Percentiles rank a stretch among this genome's conserved stretches.
These are phyloP conservation scores for Batkoa obscura DNA, from an alignment of 371 early-diverging fungal genomes.

Conservation along the genomic window DNA sequence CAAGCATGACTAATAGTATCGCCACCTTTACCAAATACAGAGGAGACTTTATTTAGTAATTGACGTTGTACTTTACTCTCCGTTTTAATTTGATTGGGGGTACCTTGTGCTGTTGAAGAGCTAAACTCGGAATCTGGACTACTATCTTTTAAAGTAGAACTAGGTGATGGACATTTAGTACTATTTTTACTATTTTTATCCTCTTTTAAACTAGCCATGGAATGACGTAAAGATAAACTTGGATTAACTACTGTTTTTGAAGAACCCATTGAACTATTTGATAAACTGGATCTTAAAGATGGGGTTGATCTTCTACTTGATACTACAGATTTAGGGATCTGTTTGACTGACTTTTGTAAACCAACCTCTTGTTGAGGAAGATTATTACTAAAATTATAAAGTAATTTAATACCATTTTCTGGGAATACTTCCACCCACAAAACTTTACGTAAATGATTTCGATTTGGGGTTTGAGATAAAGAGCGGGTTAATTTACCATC, in stretches of 20 bases:
- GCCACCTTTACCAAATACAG: slow-evolving; percentile 1
- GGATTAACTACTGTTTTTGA: background rate
- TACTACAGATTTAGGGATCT: background rate
- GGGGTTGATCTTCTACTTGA: background rate
- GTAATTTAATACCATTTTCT: background rate
- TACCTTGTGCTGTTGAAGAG: background rate
- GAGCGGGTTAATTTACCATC: slow-evolving; percentile 18
- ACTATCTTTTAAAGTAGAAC: background rate
- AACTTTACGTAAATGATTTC: background rate
- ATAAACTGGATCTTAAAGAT: background rate
- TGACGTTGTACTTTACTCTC: background rate
- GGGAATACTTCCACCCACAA: slow-evolving; percentile 6
- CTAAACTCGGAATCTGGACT: background rate
- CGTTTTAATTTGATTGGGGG: background rate
- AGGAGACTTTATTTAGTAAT: background rate
- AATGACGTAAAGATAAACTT: background rate
- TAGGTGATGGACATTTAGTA: background rate
- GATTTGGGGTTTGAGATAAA: background rate
- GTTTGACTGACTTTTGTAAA: background rate
- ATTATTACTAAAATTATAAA: background rate
- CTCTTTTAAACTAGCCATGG: background rate
- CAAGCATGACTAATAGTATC: slow-evolving; percentile 1
- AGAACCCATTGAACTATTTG: background rate
- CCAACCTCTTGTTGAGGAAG: background rate
- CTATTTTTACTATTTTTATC: background rate